Base-by-base conservation (phyloP, 345 rosid species). In the Anastatica hierochuntica region DNA sequence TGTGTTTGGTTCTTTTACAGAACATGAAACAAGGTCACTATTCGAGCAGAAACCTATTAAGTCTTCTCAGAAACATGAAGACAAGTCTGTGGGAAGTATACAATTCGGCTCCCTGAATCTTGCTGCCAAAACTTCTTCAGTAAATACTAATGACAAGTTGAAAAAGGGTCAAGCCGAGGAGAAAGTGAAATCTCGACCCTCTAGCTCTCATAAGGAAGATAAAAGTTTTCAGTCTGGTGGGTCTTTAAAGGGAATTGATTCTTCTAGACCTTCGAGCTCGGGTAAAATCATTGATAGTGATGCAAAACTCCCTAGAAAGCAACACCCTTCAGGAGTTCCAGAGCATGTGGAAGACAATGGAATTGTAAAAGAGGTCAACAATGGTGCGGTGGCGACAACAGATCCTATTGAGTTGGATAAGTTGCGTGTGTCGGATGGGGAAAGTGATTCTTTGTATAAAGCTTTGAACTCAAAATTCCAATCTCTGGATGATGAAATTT, bases 1-100 rank as follows among this genome's bases (percentile, higher is more conserved):
- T 34, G 35, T 88, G 53, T 92, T 92, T 69, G 97, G 97, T 20
- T 92, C 97, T 19, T 92, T 92, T 66, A 81, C 90, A 14, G 95
- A 88, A 74, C 86, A 92, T 14, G 97, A 88, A 64, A 85, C 90
- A 36, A 81, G 56, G 63, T 79, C 78, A 41, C 74, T 67, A 68
- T 72, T 77, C 64, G 64, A 44, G 43, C 74, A 64, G 43, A 70
- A 56, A 33, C 62, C 66, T 26, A 24, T 11, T 16, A 67, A 53
- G 48, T 43, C 79, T 19, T 20, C 75, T 68, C 81, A 49, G 29
- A 76, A 38, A 53, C 68, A 68, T 50, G 76, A 71, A 59, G 60
- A 58, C 0, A 79, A 78, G 54, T 61, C 58, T 27, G 70, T 42
- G 15, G 68, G 58, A 43, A 73, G 76, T 66, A 69, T 62, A 64